These are phyloP conservation scores for Salvia rosmarinus DNA, from an alignment of 257 asterid genomes.

Conservation along the genomic window DNA sequence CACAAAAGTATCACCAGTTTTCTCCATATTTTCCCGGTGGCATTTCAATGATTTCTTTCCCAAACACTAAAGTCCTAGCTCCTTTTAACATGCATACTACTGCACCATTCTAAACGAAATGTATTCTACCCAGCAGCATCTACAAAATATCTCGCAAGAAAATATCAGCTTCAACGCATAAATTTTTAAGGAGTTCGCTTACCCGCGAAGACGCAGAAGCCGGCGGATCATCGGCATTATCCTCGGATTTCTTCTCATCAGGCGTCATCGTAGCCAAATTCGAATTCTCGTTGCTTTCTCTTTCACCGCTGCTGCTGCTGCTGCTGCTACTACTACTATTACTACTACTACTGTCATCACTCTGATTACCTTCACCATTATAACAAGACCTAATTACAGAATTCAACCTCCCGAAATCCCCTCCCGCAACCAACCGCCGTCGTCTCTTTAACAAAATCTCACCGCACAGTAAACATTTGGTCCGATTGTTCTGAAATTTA, in stretches of 20 bases:
- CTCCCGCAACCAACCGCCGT: conserved; percentile 37
- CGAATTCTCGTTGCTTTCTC: conserved; percentile 60
- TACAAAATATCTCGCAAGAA: background rate
- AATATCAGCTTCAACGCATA: conserved; percentile 1
- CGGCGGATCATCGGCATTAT: conserved; percentile 44
- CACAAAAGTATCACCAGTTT: background rate
- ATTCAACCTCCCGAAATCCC: conserved; percentile 43
- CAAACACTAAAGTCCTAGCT: background rate
- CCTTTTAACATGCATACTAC: background rate
- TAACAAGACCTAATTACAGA: conserved; percentile 51
- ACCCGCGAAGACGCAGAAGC: conserved; percentile 60
- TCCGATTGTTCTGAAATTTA: conserved; percentile 27
- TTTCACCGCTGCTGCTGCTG: conserved; percentile 38
- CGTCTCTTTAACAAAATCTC: conserved; percentile 41
- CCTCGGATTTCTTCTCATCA: conserved; percentile 51
- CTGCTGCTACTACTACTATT: conserved; percentile 23
- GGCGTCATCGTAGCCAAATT: conserved; percentile 58
- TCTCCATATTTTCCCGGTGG: background rate
- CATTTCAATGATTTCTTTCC: background rate
- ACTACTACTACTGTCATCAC: conserved; percentile 34
- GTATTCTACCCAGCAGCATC: conserved; percentile 8
- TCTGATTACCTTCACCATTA: conserved; percentile 34
- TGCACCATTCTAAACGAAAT: background rate
- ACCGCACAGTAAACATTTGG: conserved; percentile 46
- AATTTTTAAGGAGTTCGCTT: conserved; percentile 12